phyloP scores from a whole-genome alignment of 768 basidiomycete genomes.

The Collybia sp. region DNA sequence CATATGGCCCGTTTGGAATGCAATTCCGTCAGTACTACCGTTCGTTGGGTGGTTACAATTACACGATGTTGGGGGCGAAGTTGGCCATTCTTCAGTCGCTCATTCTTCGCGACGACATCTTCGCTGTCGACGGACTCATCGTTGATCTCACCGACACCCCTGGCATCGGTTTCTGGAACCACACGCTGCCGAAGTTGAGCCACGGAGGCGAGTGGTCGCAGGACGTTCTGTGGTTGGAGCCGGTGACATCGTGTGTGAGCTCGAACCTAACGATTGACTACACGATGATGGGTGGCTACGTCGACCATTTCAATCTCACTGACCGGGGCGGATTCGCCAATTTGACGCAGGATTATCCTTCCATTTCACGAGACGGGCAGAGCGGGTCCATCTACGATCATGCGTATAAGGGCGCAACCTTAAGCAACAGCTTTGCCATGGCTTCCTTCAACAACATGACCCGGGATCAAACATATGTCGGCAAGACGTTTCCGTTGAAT shows the following conservation, averaged over 20 bases:
- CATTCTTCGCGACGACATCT: constrained; percentile 13
- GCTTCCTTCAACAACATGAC: constrained; percentile 9
- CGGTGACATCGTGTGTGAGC: constrained; percentile 14
- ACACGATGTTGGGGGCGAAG: constrained; percentile 1
- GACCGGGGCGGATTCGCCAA: constrained; percentile 15
- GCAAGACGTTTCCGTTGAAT: constrained; percentile 8
- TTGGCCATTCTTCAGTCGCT: constrained; percentile 10
- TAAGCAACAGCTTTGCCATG: constrained; percentile 14
- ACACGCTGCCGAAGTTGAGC: constrained; percentile 5
- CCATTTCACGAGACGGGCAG: constrained; percentile 12
- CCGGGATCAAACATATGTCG: constrained; percentile 8
- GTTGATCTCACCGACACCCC: constrained; percentile 14
- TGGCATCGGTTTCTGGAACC: constrained; percentile 13
- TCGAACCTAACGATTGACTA: constrained; percentile 18
- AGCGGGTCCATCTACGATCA: constrained; percentile 12
- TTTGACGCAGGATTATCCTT: constrained; percentile 9
- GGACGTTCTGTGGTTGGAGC: constrained; percentile 18
- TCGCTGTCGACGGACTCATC: constrained; percentile 12
- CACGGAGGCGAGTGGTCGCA: constrained; percentile 14
- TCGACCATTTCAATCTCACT: constrained; percentile 9
- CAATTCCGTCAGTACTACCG: constrained; percentile 14
- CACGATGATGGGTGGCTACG: neutral
- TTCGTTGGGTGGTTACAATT: constrained; percentile 8
- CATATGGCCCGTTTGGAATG: constrained; percentile 15
- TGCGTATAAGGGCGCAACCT: constrained; percentile 15